These are phyloP conservation scores for Ilyonectria destructans DNA, from an alignment of 2,329 filamentous ascomycete genomes.

Conservation along the genomic window DNA sequence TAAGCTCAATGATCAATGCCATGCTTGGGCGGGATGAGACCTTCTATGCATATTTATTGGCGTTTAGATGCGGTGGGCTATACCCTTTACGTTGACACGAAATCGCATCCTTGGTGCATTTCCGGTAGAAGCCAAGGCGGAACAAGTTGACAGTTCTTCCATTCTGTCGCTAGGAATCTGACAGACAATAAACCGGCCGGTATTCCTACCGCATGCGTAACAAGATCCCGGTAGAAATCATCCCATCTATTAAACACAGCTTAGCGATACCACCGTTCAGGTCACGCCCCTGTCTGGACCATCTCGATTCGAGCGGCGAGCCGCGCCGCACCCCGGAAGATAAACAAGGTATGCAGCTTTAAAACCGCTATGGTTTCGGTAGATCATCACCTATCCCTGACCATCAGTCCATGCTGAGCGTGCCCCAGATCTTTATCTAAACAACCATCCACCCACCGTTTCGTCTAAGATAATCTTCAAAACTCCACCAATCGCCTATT, in stretches of 20 bases:
- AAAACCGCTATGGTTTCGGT: slow-evolving; percentile 37
- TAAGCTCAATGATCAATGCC: not conserved
- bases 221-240: not conserved
- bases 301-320: slow-evolving; percentile 5
- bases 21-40: not conserved
- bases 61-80: not conserved
- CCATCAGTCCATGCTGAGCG: slow-evolving; percentile 19
- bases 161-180: not conserved
- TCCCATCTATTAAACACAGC: slow-evolving; percentile 11
- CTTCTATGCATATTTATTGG: not conserved
- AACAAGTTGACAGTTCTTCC: not conserved
- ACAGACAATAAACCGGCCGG: not conserved
- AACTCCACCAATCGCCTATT: slow-evolving; percentile 40
- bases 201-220: not conserved
- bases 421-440: slow-evolving; percentile 29
- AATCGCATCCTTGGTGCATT: not conserved
- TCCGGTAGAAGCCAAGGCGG: not conserved
- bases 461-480: slow-evolving; percentile 23
- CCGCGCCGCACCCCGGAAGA: slow-evolving; percentile 1
- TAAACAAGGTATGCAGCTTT: slow-evolving; percentile 21
- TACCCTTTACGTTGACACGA: not conserved
- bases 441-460: slow-evolving; percentile 27
- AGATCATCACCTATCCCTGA: slow-evolving; percentile 34
- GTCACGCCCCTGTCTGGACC: slow-evolving; percentile 8
- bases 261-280: slow-evolving; percentile 16